Base-by-base conservation (phyloP, 1,139 yeast genomes). In the Geotrichum phurueaensis region DNA sequence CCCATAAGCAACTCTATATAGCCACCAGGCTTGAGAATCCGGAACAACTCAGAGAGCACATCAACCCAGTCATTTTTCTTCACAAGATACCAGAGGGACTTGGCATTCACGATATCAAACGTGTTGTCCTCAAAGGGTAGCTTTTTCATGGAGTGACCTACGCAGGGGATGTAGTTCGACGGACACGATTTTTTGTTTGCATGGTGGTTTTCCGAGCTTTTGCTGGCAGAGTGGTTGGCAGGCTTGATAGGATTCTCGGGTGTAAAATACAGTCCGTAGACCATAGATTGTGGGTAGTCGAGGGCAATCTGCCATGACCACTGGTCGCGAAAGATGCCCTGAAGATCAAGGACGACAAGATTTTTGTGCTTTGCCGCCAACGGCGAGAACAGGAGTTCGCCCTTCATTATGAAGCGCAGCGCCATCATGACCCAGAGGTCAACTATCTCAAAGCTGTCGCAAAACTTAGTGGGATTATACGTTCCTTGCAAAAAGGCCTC, bases 11-110 rank as follows among this genome's bases (percentile, higher is more conserved):
- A 54, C 57, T 74, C 76, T 2, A 78, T 65, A 53, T 69, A 73
- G 0, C 81, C 82, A 15, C 75, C 75, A 0, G 79, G 78, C 60
- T 75, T 73, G 31, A 76, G 67, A 2, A 78, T 73, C 51, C 83
- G 67, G 52, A 62, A 62, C 29, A 78, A 62, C 59, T 79, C 82
- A 15, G 65, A 62, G 29, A 79, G 65, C 0, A 73, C 75, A 1
- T 68, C 69, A 3, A 66, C 70, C 78, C 78, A 75, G 31, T 75
- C 75, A 25, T 68, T 65, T 15, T 61, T 60, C 47, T 64, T 67
- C 29, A 75, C 57, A 47, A 69, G 59, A 60, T 69, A 68, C 75
- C 75, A 75, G 54, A 76, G 55, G 45, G 72, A 66, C 59, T 75
- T 71, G 43, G 76, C 70, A 51, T 71, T 62, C 33, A 71, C 67